Evolutionary conservation across 1,284 basidiomycete species (phyloP).

Genomic region (Inonotus obliquus): DNA sequence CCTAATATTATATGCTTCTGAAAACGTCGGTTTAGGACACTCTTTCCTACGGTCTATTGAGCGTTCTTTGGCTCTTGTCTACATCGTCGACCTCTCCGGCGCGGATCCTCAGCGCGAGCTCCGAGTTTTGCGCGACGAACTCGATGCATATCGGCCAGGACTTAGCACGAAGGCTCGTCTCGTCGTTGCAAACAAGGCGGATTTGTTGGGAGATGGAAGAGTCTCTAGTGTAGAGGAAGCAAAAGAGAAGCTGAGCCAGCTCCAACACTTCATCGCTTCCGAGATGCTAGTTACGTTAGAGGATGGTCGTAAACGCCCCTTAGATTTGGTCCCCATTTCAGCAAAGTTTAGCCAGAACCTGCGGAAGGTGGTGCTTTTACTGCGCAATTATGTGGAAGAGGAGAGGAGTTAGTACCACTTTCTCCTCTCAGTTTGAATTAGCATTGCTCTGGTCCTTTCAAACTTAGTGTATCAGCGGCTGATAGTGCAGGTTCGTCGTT

Average conservation of each 20-base stretch:
- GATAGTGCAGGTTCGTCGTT: too few species aligned
- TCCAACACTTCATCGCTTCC: slow-evolving; percentile 51
- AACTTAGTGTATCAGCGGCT: too few species aligned
- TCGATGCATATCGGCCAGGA: slow-evolving; percentile 81
- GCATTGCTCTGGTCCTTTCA: too few species aligned
- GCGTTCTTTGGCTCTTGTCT: slow-evolving; percentile 84
- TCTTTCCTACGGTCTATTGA: slow-evolving; percentile 93
- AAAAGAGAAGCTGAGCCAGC: slow-evolving; percentile 46
- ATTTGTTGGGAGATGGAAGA: slow-evolving; percentile 58
- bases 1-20: slow-evolving; percentile 78
- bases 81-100: slow-evolving; percentile 85
- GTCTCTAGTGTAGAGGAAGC: slow-evolving; percentile 43
- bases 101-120: slow-evolving; percentile 76
- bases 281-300: slow-evolving; percentile 33
- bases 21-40: slow-evolving; percentile 91
- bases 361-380: slow-evolving; percentile 54
- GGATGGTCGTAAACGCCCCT: slow-evolving; percentile 3
- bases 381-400: slow-evolving; percentile 63
- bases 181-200: slow-evolving; percentile 94
- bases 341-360: slow-evolving; percentile 82
- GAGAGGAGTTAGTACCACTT: slow-evolving; percentile 35
- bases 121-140: slow-evolving; percentile 65
- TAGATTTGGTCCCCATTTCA: slow-evolving; percentile 74
- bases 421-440: background rate
- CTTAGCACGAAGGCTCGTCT: slow-evolving; percentile 73